Evolutionary conservation across 2,329 filamentous ascomycete genomes (phyloP).

Genomic region (Monilinia polystroma): DNA sequence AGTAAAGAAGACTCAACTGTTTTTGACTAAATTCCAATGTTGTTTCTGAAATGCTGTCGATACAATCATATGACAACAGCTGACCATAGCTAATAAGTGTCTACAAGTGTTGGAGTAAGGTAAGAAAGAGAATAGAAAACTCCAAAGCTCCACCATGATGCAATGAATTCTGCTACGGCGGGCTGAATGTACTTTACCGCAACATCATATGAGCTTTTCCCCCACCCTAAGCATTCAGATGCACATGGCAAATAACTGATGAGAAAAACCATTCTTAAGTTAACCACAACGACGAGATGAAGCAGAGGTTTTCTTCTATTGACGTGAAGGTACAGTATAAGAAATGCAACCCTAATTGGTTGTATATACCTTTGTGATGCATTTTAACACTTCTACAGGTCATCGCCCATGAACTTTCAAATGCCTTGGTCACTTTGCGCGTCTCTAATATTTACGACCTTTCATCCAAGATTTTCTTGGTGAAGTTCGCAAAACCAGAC

Average conservation of each 20-base stretch:
- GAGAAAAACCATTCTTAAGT: neutral
- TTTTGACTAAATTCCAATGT: too few species aligned
- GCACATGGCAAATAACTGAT: too few species aligned
- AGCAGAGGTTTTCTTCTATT: conserved; percentile 76
- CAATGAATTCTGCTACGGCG: conserved; percentile 2
- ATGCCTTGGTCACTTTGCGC: conserved; percentile 72
- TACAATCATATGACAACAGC: too few species aligned
- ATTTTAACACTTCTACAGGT: conserved; percentile 54
- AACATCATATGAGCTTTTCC: neutral
- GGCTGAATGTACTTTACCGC: neutral
- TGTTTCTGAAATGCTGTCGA: too few species aligned
- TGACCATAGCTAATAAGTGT: too few species aligned
- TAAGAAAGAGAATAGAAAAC: too few species aligned
- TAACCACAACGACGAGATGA: conserved; percentile 51
- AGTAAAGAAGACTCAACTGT: too few species aligned
- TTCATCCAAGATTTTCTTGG: conserved; percentile 88
- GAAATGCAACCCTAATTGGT: neutral
- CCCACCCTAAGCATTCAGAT: conserved; percentile 5
- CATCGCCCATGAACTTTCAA: conserved; percentile 88
- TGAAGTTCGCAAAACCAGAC: conserved; percentile 92
- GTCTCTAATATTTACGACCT: conserved; percentile 95
- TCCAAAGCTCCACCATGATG: conserved; percentile 8
- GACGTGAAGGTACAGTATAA: conserved; percentile 66
- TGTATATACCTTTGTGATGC: conserved; percentile 6
- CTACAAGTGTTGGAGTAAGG: too few species aligned